These are phyloP conservation scores for Pseudonitzschia multiseries DNA, from an alignment of 108 stramenopile genomes.

Conservation along the genomic window DNA sequence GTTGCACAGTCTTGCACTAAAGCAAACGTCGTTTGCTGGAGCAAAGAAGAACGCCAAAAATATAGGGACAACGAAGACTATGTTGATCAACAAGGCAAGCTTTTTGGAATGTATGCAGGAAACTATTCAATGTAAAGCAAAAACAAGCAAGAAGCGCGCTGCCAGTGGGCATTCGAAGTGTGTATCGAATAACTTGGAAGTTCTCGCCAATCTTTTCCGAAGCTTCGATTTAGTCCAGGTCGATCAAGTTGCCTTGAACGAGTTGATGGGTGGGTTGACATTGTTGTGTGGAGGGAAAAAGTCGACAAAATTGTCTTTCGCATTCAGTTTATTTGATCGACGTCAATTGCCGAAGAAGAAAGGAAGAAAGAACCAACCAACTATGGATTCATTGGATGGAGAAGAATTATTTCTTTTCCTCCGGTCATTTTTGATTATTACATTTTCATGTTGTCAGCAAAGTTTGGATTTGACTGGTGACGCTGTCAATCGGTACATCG, in stretches of 20 bases:
- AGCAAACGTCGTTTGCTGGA: conserved; percentile 7
- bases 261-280: conserved; percentile 89
- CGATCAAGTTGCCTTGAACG: conserved; percentile 71
- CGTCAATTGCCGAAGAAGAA: conserved; percentile 30
- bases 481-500: conserved; percentile 69
- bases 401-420: conserved; percentile 76
- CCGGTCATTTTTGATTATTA: conserved; percentile 79
- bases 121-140: conserved; percentile 30
- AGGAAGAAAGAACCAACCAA: conserved; percentile 33
- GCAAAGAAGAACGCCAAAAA: conserved; percentile 27
- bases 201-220: conserved; percentile 75
- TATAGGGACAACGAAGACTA: conserved; percentile 20
- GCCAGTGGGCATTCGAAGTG: conserved; percentile 38
- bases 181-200: conserved; percentile 34
- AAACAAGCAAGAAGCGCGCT: conserved; percentile 34
- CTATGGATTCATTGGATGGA: conserved; percentile 43
- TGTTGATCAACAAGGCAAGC: conserved; percentile 55
- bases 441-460: conserved; percentile 88
- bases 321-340: conserved; percentile 78
- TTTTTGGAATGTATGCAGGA: conserved; percentile 78
- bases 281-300: conserved; percentile 85
- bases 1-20: conserved; percentile 35
- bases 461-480: conserved; percentile 73
- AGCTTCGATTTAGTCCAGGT: conserved; percentile 78
- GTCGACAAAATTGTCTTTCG: conserved; percentile 81